Conservation (phyloP, 495 filamentous ascomycete species). For the Sporormia fimetaria region DNA sequence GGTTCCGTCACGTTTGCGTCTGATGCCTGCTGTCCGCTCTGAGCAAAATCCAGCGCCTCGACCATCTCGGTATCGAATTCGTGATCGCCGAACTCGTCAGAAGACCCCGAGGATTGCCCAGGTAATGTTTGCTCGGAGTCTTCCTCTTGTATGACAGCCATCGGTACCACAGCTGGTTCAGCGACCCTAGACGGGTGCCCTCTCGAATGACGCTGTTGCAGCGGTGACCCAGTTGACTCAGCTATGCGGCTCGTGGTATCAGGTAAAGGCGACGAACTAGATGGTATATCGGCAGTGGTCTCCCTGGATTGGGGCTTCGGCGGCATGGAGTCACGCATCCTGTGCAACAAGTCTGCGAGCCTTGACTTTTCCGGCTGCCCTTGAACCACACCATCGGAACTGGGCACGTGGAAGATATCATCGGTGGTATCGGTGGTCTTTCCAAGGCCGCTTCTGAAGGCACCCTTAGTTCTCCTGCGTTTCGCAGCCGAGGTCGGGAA, state of each 20-base stretch:
- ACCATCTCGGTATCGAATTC: constrained; percentile 25
- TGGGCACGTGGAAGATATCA: constrained; percentile 36
- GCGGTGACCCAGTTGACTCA: constrained; percentile 40
- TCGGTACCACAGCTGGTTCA: neutral
- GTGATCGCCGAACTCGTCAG: constrained; percentile 47
- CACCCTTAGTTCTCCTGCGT: constrained; percentile 37
- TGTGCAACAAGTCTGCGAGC: constrained; percentile 52
- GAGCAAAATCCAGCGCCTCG: constrained; percentile 21
- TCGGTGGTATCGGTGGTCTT: constrained; percentile 29
- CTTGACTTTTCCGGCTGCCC: constrained; percentile 44
- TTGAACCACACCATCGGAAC: constrained; percentile 32
- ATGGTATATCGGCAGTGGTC: constrained; percentile 24
- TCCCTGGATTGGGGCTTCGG: constrained; percentile 22
- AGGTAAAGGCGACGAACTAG: constrained; percentile 48
- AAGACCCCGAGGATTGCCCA: constrained; percentile 11
- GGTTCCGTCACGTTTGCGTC: neutral
- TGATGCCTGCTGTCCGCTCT: neutral
- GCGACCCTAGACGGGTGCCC: too few species aligned
- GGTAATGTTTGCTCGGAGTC: neutral
- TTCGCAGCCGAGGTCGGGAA: constrained; percentile 44
- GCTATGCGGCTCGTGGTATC: constrained; percentile 31
- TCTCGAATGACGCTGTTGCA: constrained; percentile 29
- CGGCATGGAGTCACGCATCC: constrained; percentile 53
- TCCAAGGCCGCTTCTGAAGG: constrained; percentile 12
- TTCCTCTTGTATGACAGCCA: constrained; percentile 11